phyloP scores from a whole-genome alignment of 352 stramenopile genomes.

The Plasmopara viticola region DNA sequence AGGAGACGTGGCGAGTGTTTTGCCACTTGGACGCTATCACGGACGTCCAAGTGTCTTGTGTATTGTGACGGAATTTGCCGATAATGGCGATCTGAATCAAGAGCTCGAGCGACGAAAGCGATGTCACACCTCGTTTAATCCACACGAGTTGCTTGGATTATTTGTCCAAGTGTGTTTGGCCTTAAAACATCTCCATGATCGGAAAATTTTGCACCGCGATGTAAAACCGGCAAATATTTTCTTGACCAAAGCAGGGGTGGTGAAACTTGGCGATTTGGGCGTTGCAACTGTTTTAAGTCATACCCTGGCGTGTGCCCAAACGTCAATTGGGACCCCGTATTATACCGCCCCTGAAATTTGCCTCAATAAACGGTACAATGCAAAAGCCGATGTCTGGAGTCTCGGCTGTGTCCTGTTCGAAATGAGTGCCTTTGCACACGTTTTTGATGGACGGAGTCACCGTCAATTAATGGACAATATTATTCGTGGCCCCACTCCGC shows the following conservation, averaged over 20 bases:
- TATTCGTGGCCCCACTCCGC: slow-evolving; percentile 21
- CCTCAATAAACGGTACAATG: slow-evolving; percentile 88
- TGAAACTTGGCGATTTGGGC: slow-evolving; percentile 78
- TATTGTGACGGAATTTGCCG: slow-evolving; percentile 83
- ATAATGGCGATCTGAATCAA: slow-evolving; percentile 65
- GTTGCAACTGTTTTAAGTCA: slow-evolving; percentile 69
- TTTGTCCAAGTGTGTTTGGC: slow-evolving; percentile 72
- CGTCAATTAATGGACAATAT: slow-evolving; percentile 78
- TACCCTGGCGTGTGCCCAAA: slow-evolving; percentile 66
- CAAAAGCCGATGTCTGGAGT: slow-evolving; percentile 93
- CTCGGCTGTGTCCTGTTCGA: slow-evolving; percentile 93
- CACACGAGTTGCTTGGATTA: slow-evolving; percentile 43
- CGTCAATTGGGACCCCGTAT: slow-evolving; percentile 79
- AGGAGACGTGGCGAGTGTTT: background rate
- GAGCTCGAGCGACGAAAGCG: slow-evolving; percentile 31
- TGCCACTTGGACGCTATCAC: background rate
- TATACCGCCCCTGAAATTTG: slow-evolving; percentile 94
- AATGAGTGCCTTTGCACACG: slow-evolving; percentile 80
- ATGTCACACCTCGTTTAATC: slow-evolving; percentile 18
- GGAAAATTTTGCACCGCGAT: slow-evolving; percentile 85
- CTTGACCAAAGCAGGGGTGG: slow-evolving; percentile 49
- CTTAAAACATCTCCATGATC: slow-evolving; percentile 73
- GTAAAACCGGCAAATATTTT: slow-evolving; percentile 88
- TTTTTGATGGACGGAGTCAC: slow-evolving; percentile 84
- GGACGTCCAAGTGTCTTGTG: slow-evolving; percentile 38